Base-by-base conservation (phyloP, 805 yeast genomes). In the Zygosaccharomyces pseudorouxii region DNA sequence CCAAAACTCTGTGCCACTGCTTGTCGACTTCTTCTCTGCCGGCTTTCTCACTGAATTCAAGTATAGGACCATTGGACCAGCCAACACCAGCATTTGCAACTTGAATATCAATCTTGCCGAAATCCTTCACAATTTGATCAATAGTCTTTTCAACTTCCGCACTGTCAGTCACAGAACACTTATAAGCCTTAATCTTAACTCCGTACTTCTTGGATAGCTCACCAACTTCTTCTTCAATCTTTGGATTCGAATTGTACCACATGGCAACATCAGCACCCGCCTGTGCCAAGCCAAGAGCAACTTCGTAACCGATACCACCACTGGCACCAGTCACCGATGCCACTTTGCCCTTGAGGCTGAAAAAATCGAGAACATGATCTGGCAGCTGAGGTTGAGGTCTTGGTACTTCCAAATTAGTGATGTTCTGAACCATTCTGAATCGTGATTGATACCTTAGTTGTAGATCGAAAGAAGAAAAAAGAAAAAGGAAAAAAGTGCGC, bases 21-120 rank as follows among this genome's bases (percentile, higher is more conserved):
- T 70, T 69, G 55, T 74, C 74, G 53, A 79, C 80, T 42, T 71
- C 74, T 29, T 59, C 58, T 3, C 70, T 71, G 37, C 70, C 71
- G 23, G 54, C 55, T 51, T 71, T 63, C 40, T 69, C 70, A 37
- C 63, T 61, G 50, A 69, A 71, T 48, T 76, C 78, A 48, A 78
- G 64, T 52, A 80, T 64, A 16, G 77, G 77, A 19, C 90, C 89
- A 25, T 77, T 73, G 19, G 80, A 75, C 95, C 95, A 88, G 12
- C 89, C 82, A 42, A 87, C 80, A 37, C 96, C 96, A 11, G 96
- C 96, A 65, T 49, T 89, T 58, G 95, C 95, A 41, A 89, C 93
- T 60, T 86, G 84, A 23, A 87, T 71, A 67, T 89, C 96, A 55
- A 89, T 80, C 52, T 79, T 79, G 25, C 92, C 93, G 64, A 89